Conservation (phyloP, 805 yeast species). For the Saccharomycopsis vini region DNA sequence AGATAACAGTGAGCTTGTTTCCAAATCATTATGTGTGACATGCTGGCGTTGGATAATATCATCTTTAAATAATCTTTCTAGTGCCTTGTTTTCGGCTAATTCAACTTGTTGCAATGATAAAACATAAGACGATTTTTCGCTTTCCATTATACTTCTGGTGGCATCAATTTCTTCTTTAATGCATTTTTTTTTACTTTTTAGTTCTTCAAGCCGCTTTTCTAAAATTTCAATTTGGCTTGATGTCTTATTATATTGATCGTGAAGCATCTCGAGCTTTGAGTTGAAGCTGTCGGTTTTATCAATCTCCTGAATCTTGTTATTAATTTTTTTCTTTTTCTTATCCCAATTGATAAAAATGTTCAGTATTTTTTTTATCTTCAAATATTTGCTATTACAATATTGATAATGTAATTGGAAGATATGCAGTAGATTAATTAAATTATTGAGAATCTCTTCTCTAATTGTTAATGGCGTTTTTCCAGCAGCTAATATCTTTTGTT, state of each 20-base stretch:
- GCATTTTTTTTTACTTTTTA: slow-evolving; percentile 9
- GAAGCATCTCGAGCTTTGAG: slow-evolving; percentile 8
- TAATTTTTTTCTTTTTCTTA: slow-evolving; percentile 1
- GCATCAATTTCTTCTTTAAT: slow-evolving; percentile 11
- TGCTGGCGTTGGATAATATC: background rate
- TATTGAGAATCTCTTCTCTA: background rate
- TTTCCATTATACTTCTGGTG: slow-evolving; percentile 12
- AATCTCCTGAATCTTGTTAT: slow-evolving; percentile 6
- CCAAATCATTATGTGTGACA: background rate
- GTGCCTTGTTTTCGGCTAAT: slow-evolving; percentile 10
- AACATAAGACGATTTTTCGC: slow-evolving; percentile 12
- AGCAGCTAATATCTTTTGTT: background rate
- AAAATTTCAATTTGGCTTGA: slow-evolving; percentile 13
- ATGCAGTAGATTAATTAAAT: background rate
- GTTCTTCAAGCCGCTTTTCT: slow-evolving; percentile 6
- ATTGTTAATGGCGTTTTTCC: slow-evolving; percentile 6
- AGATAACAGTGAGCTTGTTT: slow-evolving; percentile 3
- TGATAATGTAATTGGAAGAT: background rate
- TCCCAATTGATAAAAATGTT: slow-evolving; percentile 13
- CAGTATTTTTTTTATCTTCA: slow-evolving; percentile 1
- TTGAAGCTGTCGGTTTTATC: slow-evolving; percentile 4
- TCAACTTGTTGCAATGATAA: slow-evolving; percentile 2
- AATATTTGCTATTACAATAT: slow-evolving; percentile 4
- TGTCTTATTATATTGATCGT: slow-evolving; percentile 5
- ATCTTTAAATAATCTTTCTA: slow-evolving; percentile 9